Base-by-base conservation (phyloP, 1,139 yeast species). In the Yamadazyma dushanensis region DNA sequence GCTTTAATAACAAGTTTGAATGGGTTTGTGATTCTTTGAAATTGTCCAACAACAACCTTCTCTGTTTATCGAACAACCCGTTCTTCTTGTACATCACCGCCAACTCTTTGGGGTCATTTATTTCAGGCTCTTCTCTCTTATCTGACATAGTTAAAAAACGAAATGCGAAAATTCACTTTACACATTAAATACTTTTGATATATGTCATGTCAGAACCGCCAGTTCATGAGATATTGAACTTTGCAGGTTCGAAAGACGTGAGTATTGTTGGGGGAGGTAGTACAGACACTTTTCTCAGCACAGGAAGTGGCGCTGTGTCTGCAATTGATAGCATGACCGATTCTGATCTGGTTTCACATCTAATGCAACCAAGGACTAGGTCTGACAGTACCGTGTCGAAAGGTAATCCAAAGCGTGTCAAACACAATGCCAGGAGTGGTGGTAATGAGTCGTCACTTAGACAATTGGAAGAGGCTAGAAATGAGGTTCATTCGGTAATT, bases 41-140 rank as follows among this genome's bases (percentile, higher is more conserved):
- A 43, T 69, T 60, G 21, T 70, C 71, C 25, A 76, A 53, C 10
- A 76, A 57, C 9, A 51, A 46, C 40, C 60, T 68, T 31, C 83
- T 50, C 38, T 68, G 73, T 25, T 61, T 53, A 46, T 77, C 82
- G 46, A 77, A 77, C 2, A 63, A 42, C 0, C 83, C 83, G 32
- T 63, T 63, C 44, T 71, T 71, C 54, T 77, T 77, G 52, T 72
- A 77, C 10, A 61, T 54, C 4, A 58, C 59, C 2, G 70, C 59
- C 19, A 76, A 56, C 31, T 64, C 66, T 36, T 66, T 66, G 26
- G 75, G 67, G 39, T 69, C 72, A 4, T 49, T 50, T 10, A 48
- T 32, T 18, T 36, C 21, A 6, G 21, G 21, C 8, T 21, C n/a
- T 10, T 21, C 24, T n/a, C n/a, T 21, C 5, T 5, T 21, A 21